Conservation (phyloP, 208 protist genomes). For the Acanthamoeba castellanii region DNA sequence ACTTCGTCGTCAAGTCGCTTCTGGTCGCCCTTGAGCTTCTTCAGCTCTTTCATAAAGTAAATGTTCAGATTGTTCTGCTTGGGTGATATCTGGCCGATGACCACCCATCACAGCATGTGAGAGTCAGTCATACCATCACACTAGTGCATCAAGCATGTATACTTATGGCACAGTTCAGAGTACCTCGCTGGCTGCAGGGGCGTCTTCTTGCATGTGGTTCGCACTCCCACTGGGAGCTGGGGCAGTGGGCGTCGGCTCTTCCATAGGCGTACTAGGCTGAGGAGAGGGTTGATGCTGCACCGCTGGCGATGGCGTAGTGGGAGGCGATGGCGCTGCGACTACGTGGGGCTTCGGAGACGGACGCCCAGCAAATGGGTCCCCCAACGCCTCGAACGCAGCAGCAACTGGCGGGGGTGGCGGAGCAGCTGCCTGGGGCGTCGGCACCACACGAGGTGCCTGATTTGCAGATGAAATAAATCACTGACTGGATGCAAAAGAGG, state of each 20-base stretch:
- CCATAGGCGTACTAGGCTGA: background rate
- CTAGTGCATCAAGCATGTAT: background rate
- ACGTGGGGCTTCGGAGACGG: background rate
- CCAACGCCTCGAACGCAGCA: background rate
- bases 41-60: slow-evolving; percentile 74
- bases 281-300: background rate
- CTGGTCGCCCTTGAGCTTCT: slow-evolving; percentile 69
- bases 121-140: background rate
- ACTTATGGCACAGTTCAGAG: background rate
- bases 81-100: background rate
- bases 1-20: slow-evolving; percentile 73
- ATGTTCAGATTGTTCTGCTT: slow-evolving; percentile 75
- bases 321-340: background rate
- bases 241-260: background rate
- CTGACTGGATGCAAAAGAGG: background rate
- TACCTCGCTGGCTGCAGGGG: background rate
- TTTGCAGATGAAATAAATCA: background rate
- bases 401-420: background rate
- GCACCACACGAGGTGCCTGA: background rate
- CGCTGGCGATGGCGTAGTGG: background rate
- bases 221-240: background rate
- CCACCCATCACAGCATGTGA: background rate
- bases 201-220: background rate
- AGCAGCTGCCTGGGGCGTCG: background rate
- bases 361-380: slow-evolving; percentile 2